Evolutionary conservation across 2,329 filamentous ascomycete species (phyloP), one percentile per base, ranked within the genome.

Genomic region (Pestalotiopsis sp.): DNA sequence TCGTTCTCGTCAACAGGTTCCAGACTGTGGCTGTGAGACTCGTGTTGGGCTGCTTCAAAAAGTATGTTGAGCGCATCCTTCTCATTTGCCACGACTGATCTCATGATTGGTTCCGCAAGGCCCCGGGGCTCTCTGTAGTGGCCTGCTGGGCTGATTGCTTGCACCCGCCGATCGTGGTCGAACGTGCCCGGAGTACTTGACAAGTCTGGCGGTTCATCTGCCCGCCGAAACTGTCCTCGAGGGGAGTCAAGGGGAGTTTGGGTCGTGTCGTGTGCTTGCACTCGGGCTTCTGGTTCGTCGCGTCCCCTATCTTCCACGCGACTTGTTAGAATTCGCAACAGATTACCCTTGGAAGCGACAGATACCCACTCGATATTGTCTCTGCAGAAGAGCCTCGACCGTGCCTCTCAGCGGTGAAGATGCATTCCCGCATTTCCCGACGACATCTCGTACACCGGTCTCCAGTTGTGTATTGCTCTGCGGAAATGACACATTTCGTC

Each of bases 21-120:
- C 36, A 17, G 38, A 38, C 31, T 64, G 80, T 79, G 65, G 81
- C 81, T 1, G 77, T 75, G 13, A 58, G 55, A 23, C 25, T 58
- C 55, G 25, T 58, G 20, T 27, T 58, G 55, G 12, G 83, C 84
- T 27, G 85, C 85, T 67, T 87, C 84, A 67, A 87, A 87, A 1
- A 87, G 77, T 20, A 87, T 78, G 63, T 85, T 85, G 45, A 87
- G 72, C 4, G 85, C 85, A 77, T 87, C 85, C 65, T 85, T 87
- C 12, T 84, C 84, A 68, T 83, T 87, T 0, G 85, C 85, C 3
- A 87, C 85, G 9, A 87, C 83, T 0, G 81, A 84, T 61, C 81
- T 76, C 76, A 85, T 81, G 23, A 85, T 67, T 25, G 67, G 69
- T 3, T 69, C 69, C 1, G 70, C 11, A 14, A 64, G 31, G 13